Base-by-base conservation (phyloP, 768 basidiomycete species). In the Amanita pallidorosea region DNA sequence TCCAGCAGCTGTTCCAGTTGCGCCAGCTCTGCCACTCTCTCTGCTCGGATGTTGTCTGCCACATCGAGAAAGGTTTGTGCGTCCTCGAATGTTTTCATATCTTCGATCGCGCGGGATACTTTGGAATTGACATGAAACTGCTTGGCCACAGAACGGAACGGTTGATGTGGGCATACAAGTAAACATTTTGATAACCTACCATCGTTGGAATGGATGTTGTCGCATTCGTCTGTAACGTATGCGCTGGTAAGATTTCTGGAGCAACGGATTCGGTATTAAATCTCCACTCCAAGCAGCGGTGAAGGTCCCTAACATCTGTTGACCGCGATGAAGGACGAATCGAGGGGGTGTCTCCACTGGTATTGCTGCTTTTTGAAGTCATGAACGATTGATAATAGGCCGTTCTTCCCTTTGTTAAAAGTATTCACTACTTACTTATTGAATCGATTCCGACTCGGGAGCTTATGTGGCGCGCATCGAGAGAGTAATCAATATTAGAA, bases 211-310 rank as follows among this genome's bases (percentile, higher is more conserved):
- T 37, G 18, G 36, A 23, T 7, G 35, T 7, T 17, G 11, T 15
- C 2, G n/a, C 23, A 22, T 36, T 36, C 15, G 25, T n/a, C 15
- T 47, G 35, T 11, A 5, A 5, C 9, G 20, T 38, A 22, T 36
- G 20, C 25, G 37, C 17, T 18, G n/a, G 3, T 29, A 17, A 17
- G 27, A 1, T 15, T 37, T 33, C 48, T 31, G 49, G 18, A 40
- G 31, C 12, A 27, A 31, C 18, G 12, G 11, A 33, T 31, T 49
- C 48, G 23, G 42, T 38, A 18, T 49, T 12, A 33, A 11, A 22
- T 35, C 41, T 42, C 49, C 49, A 51, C 23, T 51, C 41, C 49
- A 51, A 13, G 20, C 49, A 51, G 29, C 42, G 49, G 27, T 15
- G 49, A 23, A 51, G 40, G 22, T n/a, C 4, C 17, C 13, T 34